phyloP scores from a whole-genome alignment of 1,139 yeast genomes.

The Neolecta irregularis region DNA sequence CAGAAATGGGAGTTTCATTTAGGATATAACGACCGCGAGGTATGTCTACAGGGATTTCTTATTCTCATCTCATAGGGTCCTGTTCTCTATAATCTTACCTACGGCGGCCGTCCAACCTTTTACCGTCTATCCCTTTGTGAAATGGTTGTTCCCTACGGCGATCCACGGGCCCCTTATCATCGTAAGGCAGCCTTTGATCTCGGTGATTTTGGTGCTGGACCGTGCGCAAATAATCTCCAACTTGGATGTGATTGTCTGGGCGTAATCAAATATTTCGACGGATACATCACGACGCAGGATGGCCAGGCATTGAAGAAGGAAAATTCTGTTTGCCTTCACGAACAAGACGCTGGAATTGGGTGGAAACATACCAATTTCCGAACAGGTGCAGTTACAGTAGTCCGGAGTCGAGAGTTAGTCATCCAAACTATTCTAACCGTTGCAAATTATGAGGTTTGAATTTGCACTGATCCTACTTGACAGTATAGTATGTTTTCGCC shows the following conservation, averaged over 20 bases:
- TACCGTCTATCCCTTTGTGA: constrained; percentile 65
- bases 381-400: constrained; percentile 46
- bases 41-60: too few species aligned
- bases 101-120: constrained; percentile 60
- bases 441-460: constrained; percentile 75
- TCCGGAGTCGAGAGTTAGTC: constrained; percentile 59
- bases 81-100: constrained; percentile 55
- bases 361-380: constrained; percentile 74
- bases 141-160: constrained; percentile 76
- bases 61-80: too few species aligned
- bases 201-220: constrained; percentile 79
- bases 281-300: constrained; percentile 46
- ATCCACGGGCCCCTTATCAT: constrained; percentile 65
- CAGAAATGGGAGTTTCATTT: constrained; percentile 60
- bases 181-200: constrained; percentile 75
- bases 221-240: constrained; percentile 61
- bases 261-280: constrained; percentile 65
- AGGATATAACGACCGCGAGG: constrained; percentile 75
- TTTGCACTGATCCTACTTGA: too few species aligned
- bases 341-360: constrained; percentile 64
- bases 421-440: constrained; percentile 71
- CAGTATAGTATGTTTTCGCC: constrained; percentile 64
- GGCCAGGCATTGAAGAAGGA: constrained; percentile 58
- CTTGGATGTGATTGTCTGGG: constrained; percentile 79
- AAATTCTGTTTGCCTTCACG: constrained; percentile 70